Evolutionary conservation across 1,139 yeast genomes (phyloP).

Genomic region (Geotrichum macrosporum): DNA sequence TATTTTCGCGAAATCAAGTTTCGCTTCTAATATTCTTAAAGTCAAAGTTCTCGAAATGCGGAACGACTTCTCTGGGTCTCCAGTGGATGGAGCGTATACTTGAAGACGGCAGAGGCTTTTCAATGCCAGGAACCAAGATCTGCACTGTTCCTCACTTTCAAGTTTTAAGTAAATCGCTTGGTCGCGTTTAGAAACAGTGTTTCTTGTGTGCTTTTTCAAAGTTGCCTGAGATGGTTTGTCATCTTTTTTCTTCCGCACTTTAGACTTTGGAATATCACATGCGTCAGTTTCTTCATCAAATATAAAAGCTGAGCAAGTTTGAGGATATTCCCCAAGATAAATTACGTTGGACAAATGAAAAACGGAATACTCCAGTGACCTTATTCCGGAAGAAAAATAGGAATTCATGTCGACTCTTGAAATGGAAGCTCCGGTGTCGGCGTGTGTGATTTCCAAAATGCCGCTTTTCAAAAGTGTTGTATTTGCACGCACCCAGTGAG

Average conservation of each 20-base stretch:
- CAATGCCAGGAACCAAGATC: slow-evolving; percentile 79
- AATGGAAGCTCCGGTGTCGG: slow-evolving; percentile 62
- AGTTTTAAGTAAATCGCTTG: slow-evolving; percentile 40
- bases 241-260: not conserved
- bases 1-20: slow-evolving; percentile 36
- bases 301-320: slow-evolving; percentile 6
- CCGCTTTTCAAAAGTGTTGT: slow-evolving; percentile 71
- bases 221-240: slow-evolving; percentile 4
- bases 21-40: slow-evolving; percentile 66
- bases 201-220: not conserved
- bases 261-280: slow-evolving; percentile 21
- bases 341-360: slow-evolving; percentile 54
- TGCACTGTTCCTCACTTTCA: slow-evolving; percentile 66
- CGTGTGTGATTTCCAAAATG: slow-evolving; percentile 55
- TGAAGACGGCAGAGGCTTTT: slow-evolving; percentile 64
- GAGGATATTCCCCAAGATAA: slow-evolving; percentile 25
- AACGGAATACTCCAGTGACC: slow-evolving; percentile 64
- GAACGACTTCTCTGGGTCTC: slow-evolving; percentile 36
- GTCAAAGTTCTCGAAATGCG: slow-evolving; percentile 54
- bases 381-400: slow-evolving; percentile 60
- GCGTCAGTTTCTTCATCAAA: slow-evolving; percentile 5
- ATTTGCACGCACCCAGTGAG: slow-evolving; percentile 73
- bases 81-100: slow-evolving; percentile 41
- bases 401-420: slow-evolving; percentile 57
- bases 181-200: slow-evolving; percentile 15